phyloP scores from a whole-genome alignment of 73 alveolate species.

The Paramecium caudatum region DNA sequence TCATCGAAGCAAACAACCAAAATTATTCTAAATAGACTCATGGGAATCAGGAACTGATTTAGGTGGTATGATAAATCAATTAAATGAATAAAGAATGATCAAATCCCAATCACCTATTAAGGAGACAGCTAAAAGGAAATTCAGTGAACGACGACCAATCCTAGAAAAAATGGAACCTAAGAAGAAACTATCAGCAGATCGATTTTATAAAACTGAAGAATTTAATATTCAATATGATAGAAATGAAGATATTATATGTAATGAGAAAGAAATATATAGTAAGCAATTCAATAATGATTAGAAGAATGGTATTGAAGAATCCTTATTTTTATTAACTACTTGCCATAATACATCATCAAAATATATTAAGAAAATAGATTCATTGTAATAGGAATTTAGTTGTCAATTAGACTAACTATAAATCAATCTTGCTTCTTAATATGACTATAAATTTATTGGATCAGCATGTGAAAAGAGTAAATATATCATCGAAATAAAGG shows the following conservation, averaged over 20 bases:
- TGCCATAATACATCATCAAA: constrained; percentile 44
- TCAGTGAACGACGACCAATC: constrained; percentile 37
- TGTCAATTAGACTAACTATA: constrained; percentile 12
- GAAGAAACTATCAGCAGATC: constrained; percentile 40
- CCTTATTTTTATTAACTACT: background rate
- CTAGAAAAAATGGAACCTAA: constrained; percentile 42
- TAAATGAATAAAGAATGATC: constrained; percentile 18
- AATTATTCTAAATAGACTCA: constrained; percentile 8
- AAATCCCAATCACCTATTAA: constrained; percentile 28
- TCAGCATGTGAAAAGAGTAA: background rate
- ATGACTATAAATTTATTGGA: constrained; percentile 39
- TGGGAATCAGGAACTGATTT: constrained; percentile 43
- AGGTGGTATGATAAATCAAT: constrained; percentile 43
- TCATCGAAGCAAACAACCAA: constrained; percentile 34
- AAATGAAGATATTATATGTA: background rate
- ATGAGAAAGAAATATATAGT: constrained; percentile 42
- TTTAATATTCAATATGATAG: constrained; percentile 12
- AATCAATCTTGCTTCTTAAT: constrained; percentile 16
- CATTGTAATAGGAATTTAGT: background rate
- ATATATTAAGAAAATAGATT: constrained; percentile 19
- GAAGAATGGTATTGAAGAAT: background rate
- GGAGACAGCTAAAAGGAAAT: constrained; percentile 26
- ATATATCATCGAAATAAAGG: constrained; percentile 10
- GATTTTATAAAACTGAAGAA: constrained; percentile 33
- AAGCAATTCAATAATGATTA: background rate